phyloP scores from a whole-genome alignment of 73 alveolate species.

The Symbiodinium natans region DNA sequence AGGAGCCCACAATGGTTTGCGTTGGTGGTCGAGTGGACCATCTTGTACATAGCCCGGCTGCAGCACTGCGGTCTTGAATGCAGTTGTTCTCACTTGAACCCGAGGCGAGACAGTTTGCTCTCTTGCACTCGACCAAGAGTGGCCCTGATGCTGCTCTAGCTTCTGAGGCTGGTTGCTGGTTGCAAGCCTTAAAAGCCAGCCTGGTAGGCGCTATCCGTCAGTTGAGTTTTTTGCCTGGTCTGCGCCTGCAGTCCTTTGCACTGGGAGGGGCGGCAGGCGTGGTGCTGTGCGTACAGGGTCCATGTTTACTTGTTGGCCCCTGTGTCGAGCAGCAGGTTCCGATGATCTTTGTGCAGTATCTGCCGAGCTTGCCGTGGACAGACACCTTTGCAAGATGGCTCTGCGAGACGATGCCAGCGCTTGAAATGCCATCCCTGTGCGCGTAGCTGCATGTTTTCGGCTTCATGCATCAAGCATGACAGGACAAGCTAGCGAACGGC shows the following conservation, averaged over 20 bases:
- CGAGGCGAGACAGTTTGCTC: background rate
- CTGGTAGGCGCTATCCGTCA: too few relatives aligned
- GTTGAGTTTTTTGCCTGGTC: too few relatives aligned
- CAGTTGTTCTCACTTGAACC: background rate
- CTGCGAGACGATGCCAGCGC: too few relatives aligned
- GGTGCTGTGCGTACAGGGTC: background rate
- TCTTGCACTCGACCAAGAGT: background rate
- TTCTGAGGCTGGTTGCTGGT: background rate
- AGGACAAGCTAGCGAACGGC: slow-evolving; percentile 59
- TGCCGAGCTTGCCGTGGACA: slow-evolving; percentile 76
- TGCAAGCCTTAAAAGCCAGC: too few relatives aligned
- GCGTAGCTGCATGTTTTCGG: background rate
- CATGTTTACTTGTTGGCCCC: background rate
- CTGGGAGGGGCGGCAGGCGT: background rate
- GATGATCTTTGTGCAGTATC: slow-evolving; percentile 45
- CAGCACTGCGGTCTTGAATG: background rate
- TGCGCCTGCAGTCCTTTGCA: background rate
- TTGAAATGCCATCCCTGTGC: too few relatives aligned
- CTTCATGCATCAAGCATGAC: background rate
- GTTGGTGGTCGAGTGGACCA: slow-evolving; percentile 78
- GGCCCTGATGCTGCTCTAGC: background rate
- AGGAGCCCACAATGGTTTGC: slow-evolving; percentile 67
- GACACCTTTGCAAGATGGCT: too few relatives aligned
- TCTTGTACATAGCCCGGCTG: background rate
- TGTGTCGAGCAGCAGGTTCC: slow-evolving; percentile 4